These are phyloP conservation scores for Penicillium sp. DNA, from an alignment of 2,329 filamentous ascomycete genomes.

Conservation along the genomic window DNA sequence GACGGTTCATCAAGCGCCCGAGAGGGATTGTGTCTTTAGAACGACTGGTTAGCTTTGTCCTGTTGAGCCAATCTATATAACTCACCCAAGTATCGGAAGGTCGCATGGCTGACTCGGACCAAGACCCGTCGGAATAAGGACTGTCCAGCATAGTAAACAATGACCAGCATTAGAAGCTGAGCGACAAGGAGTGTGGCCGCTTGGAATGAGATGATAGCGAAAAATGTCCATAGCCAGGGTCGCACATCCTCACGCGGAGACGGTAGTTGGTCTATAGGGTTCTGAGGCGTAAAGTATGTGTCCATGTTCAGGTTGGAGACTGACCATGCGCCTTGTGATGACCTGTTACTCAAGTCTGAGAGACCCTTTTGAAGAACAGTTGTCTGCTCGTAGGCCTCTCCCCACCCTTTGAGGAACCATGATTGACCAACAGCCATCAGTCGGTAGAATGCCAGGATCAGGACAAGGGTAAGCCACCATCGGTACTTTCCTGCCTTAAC, in stretches of 20 bases:
- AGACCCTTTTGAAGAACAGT: constrained; percentile 19
- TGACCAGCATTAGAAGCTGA: constrained; percentile 68
- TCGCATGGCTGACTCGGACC: constrained; percentile 70
- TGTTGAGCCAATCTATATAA: neutral
- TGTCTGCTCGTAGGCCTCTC: constrained; percentile 62
- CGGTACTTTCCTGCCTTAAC: constrained; percentile 73
- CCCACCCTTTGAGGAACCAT: constrained; percentile 86
- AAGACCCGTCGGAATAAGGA: constrained; percentile 72
- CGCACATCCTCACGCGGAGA: constrained; percentile 64
- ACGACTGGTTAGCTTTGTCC: neutral
- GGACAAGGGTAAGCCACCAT: constrained; percentile 68
- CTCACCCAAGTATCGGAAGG: constrained; percentile 72
- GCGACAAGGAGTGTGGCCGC: constrained; percentile 60
- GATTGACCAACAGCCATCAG: constrained; percentile 63
- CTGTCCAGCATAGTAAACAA: constrained; percentile 75
- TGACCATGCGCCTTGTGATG: neutral
- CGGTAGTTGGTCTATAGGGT: constrained; percentile 54
- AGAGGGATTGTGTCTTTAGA: constrained; percentile 73
- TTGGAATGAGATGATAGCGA: constrained; percentile 62
- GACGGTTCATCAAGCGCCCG: constrained; percentile 84
- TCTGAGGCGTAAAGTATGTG: constrained; percentile 21
- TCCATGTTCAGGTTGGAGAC: constrained; percentile 10
- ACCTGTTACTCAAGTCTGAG: constrained; percentile 12
- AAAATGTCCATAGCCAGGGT: constrained; percentile 73
- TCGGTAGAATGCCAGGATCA: constrained; percentile 63